Conservation (phyloP, 176 grass and related monocot genomes). For the Oryza rufipogon region DNA sequence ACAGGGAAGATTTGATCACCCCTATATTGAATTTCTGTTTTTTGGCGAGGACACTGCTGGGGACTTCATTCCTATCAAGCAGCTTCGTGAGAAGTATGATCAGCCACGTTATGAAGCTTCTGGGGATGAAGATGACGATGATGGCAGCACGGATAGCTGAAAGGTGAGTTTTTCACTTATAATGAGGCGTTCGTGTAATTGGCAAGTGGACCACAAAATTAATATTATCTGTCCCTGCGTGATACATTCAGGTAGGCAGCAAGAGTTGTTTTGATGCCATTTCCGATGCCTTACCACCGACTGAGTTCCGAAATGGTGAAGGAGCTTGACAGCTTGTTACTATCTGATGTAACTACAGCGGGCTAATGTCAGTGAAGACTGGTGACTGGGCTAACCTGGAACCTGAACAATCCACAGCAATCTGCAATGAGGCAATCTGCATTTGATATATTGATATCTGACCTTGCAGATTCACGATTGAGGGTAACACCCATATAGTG, state of each 20-base stretch:
- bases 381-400: background rate
- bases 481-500: background rate
- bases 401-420: background rate
- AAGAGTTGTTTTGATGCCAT: constrained; percentile 2
- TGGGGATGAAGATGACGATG: constrained; percentile 51
- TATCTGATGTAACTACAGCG: constrained; percentile 3
- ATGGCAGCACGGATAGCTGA: constrained; percentile 44
- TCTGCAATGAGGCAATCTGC: background rate
- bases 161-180: background rate
- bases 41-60: constrained; percentile 74
- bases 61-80: constrained; percentile 91
- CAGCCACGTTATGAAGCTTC: constrained; percentile 75
- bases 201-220: background rate
- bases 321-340: background rate
- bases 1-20: constrained; percentile 87
- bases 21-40: constrained; percentile 86
- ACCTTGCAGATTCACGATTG: constrained; percentile 10
- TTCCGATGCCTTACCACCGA: background rate
- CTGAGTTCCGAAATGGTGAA: background rate
- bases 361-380: background rate
- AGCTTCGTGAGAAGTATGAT: constrained; percentile 90
- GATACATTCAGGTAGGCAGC: background rate
- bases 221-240: background rate
- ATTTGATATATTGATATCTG: background rate
- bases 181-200: background rate